Evolutionary conservation across 2,329 filamentous ascomycete genomes (phyloP).

Genomic region (Fusarium concolor): DNA sequence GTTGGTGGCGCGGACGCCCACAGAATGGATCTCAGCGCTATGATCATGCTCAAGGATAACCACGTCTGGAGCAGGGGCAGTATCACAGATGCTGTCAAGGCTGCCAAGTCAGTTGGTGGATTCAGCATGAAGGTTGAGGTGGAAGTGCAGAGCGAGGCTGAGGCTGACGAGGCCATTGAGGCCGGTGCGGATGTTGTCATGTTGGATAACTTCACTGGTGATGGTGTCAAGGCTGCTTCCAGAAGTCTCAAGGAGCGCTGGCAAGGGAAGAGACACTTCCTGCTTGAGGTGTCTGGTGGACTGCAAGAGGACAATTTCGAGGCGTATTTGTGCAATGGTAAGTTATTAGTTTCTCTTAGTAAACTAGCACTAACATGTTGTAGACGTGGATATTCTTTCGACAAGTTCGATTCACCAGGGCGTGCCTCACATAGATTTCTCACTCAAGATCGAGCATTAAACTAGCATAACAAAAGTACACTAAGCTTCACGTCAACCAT

Average conservation of each 20-base stretch:
- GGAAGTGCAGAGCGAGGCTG: conserved; percentile 87
- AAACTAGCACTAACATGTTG: conserved; percentile 4
- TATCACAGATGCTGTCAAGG: conserved; percentile 86
- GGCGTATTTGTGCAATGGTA: conserved; percentile 80
- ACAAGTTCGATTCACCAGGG: conserved; percentile 98
- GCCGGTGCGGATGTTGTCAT: conserved; percentile 96
- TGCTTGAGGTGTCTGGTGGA: conserved; percentile 94
- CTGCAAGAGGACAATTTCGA: conserved; percentile 86
- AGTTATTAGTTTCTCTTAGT: conserved; percentile 46
- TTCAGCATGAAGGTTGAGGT: conserved; percentile 97
- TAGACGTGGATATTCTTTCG: conserved; percentile 93
- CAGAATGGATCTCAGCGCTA: conserved; percentile 88
- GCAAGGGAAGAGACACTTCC: conserved; percentile 77
- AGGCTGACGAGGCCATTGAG: conserved; percentile 90
- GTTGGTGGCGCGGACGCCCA: conserved; percentile 93
- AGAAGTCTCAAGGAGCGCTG: conserved; percentile 82
- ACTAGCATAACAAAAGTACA: conserved; percentile 24
- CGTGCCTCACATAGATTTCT: conserved; percentile 93
- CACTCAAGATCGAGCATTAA: conserved; percentile 79
- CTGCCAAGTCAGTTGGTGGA: conserved; percentile 85
- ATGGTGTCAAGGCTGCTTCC: conserved; percentile 81
- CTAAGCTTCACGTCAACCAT: not conserved
- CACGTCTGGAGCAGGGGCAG: conserved; percentile 92
- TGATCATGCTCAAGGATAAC: conserved; percentile 99
- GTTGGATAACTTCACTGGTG: conserved; percentile 93